A percentile compares a stretch with the other conserved stretches of the same genome.
phyloP scores from a whole-genome alignment of 169 alveolate species.

The Eimeria sp. region DNA sequence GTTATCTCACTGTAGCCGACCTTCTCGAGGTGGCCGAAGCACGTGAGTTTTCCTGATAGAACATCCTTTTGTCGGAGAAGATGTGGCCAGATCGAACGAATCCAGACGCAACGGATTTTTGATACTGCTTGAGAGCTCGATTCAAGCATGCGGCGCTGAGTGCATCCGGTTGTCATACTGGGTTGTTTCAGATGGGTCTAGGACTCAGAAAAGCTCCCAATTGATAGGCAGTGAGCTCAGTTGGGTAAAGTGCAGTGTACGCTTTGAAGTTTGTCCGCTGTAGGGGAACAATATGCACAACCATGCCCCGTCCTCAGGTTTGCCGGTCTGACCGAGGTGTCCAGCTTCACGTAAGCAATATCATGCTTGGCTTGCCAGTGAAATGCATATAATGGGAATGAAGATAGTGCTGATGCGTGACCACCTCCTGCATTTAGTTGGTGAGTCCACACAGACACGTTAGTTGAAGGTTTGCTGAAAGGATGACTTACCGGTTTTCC shows the following conservation, averaged over 20 bases:
- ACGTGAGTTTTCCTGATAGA: background rate
- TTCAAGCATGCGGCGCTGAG: background rate
- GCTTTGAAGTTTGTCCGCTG: background rate
- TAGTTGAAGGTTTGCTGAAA: background rate
- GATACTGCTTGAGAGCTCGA: too few species aligned
- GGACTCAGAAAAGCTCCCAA: background rate
- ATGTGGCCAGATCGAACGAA: background rate
- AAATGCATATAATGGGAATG: background rate
- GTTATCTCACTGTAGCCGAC: background rate
- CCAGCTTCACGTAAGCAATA: background rate
- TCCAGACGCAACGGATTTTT: too few species aligned
- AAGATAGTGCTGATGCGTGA: background rate
- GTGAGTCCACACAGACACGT: background rate
- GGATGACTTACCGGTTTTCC: background rate
- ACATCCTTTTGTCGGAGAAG: background rate
- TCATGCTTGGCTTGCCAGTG: background rate
- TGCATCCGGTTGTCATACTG: background rate
- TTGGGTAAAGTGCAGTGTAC: background rate
- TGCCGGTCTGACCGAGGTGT: background rate
- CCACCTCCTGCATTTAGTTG: background rate
- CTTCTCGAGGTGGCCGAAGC: background rate
- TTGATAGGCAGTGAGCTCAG: background rate
- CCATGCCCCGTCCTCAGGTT: background rate
- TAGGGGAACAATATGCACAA: background rate
- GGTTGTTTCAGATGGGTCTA: background rate